Evolutionary conservation across 2,329 filamentous ascomycete species (phyloP), one percentile per base, ranked within the genome.

Genomic region (Epichloe festucae): DNA sequence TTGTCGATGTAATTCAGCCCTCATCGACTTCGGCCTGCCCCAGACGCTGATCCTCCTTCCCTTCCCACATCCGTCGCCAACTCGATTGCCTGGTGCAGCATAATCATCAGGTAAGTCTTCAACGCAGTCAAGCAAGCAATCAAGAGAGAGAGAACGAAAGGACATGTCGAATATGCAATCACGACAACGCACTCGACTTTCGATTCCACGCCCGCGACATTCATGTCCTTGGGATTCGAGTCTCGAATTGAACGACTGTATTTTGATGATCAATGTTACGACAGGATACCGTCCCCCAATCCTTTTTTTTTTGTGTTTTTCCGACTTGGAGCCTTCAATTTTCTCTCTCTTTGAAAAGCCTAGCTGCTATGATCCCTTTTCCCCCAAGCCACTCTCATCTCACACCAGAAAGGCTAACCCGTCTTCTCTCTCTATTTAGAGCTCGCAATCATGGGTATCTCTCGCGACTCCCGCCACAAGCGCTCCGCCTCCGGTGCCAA

Each of bases 391-490:
- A 10, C 11, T 17, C 5, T 17, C 6, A 35, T 38, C 19, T 27
- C 15, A 19, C 2, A 4, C 42, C 15, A 35, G 15, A 15, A 38
- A 31, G n/a, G 54, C 58, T 59, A 54, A 65, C 56, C 53, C 23
- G 5, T 54, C 45, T 55, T 58, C 47, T 54, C 55, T 54, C 56
- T 54, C 61, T 66, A 61, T 35, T 17, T 73, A 84, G 79, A 79
- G 78, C 79, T 77, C 77, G 84, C 83, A 86, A 87, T 84, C 79
- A 91, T 91, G 87, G 87, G 93, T 98, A 97, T 98, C 81, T 96
- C 91, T 78, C 88, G 93, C 81, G 91, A 97, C 80, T 95, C 89
- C 75, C 89, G 93, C 81, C 93, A 98, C 85, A 98, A 98, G 87
- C 90, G 93, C 79, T 90, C 89, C 77, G 90, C 91, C 75, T 87